These are phyloP conservation scores for Euclidium syriacum DNA, from an alignment of 345 rosid genomes.

Conservation along the genomic window DNA sequence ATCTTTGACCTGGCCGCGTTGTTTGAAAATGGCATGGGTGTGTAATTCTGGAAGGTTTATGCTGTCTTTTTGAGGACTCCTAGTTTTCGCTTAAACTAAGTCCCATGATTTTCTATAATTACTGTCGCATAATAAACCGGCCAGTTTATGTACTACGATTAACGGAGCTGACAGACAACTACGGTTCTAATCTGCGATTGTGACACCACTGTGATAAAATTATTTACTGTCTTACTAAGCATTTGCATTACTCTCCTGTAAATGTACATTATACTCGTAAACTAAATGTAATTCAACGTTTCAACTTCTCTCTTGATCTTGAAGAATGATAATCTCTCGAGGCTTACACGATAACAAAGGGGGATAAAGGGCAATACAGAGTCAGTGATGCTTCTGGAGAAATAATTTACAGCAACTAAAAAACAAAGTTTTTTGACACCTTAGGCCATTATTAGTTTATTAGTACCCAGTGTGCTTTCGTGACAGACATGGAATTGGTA, in stretches of 20 bases:
- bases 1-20: slow-evolving; percentile 32
- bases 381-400: neutral
- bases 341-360: no score
- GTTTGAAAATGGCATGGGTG: slow-evolving; percentile 22
- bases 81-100: neutral
- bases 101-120: slow-evolving; percentile 1
- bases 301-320: neutral
- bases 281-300: no score
- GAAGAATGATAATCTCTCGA: neutral
- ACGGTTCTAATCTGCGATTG: no score
- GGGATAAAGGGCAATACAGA: neutral
- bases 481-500: slow-evolving; percentile 15
- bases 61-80: slow-evolving; percentile 12
- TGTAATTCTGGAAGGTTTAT: neutral
- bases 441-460: slow-evolving; percentile 20
- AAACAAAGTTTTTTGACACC: neutral
- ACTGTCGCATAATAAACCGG: neutral
- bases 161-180: neutral
- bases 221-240: no score
- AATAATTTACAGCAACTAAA: neutral
- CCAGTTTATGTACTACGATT: neutral
- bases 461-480: slow-evolving; percentile 7
- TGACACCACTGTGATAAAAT: no score
- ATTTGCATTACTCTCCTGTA: no score
- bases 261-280: no score